Evolutionary conservation across 2,329 filamentous ascomycete genomes (phyloP), one percentile per base, ranked within the genome.

Genomic region (Helicocarpus griseus): DNA sequence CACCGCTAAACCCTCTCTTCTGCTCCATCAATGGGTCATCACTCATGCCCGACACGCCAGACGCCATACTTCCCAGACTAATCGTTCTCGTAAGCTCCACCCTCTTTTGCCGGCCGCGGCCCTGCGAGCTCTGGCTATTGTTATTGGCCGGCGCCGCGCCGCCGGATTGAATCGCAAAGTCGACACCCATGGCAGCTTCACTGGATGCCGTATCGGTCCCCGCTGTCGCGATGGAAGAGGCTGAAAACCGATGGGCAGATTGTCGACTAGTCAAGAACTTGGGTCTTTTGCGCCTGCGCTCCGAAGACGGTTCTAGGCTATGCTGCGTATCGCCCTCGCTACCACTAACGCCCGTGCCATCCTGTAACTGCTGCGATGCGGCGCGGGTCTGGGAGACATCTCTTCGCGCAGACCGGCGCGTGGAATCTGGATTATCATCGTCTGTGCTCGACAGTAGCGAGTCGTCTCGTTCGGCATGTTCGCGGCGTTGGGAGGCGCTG

Each of bases 1-100:
- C 58, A 11, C 67, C 61, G 53, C 69, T 69, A 44, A 70, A 62
- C 60, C 61, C 71, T 57, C 62, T 70, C 58, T 66, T 72, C 58
- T 66, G 72, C 57, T 67, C 74, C 54, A 73, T 59, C 60, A 62
- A 53, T 43, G 69, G 77, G 62, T 69, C 69, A 61, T 73, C 74
- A 60, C 78, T 74, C 59, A 78, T 70, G 58, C 72, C 75, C 21
- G 79, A 80, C 28, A 82, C 71, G 0, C 85, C 87, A 4, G 89
- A 95, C 2, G 83, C 86, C 72, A 95, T 89, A 65, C 91, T 96
- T 21, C 89, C 89, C 53, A 96, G 78, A 69, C 90, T 96, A 55
- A 90, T 84, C 9, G 89, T 80, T 22, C 91, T 79, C 19, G 85
- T 83, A 50, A 95, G 73, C 2, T 66, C 72, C 60, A 61, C 72